Base-by-base conservation (phyloP, 495 filamentous ascomycete genomes). In the Friedmanniomyces endolithicus region DNA sequence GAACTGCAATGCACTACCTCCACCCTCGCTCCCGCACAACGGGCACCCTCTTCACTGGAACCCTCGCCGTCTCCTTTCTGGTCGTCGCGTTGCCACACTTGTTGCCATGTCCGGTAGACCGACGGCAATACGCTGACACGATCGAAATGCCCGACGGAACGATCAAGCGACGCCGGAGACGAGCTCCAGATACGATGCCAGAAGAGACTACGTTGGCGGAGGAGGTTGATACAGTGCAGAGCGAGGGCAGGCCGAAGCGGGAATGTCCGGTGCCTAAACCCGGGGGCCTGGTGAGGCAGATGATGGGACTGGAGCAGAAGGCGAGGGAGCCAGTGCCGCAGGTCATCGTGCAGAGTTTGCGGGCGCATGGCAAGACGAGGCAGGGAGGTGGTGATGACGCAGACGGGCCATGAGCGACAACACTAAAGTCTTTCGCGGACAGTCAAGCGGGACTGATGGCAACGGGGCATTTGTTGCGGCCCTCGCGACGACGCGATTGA, bases 21-120 rank as follows among this genome's bases (percentile, higher is more conserved):
- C 92, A 98, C 70, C 92, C 92, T 7, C 82, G 88, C 62, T 95
- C 89, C 48, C 83, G 87, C 65, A 82, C 85, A 67, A 98, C 92
- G 56, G 86, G 82, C 47, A 88, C 88, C 24, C 83, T 98, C 25
- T 98, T 98, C 73, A 87, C 88, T 45, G 86, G 84, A n/a, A 96
- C 89, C n/a, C 76, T 96, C 34, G 73, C 85, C n/a, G 79, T 87
- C 22, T 87, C 84, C 59, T 94, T 98, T 66, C 76, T 95, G 59
- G 87, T 96, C 54, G 92, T 98, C 56, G 86, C 78, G 40, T 74
- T 95, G 48, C 92, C 92, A 24, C 92, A 98, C 64, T 64, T 94
- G n/a, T 77, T 98, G 44, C 92, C 92, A 0, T 98, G 92, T 68
- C 92, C 92, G 4, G 84, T 87, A 11, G 63, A 65, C 48, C 85